Evolutionary conservation across 78 protist species (phyloP).

Genomic region (Speleostelium caveatum): DNA sequence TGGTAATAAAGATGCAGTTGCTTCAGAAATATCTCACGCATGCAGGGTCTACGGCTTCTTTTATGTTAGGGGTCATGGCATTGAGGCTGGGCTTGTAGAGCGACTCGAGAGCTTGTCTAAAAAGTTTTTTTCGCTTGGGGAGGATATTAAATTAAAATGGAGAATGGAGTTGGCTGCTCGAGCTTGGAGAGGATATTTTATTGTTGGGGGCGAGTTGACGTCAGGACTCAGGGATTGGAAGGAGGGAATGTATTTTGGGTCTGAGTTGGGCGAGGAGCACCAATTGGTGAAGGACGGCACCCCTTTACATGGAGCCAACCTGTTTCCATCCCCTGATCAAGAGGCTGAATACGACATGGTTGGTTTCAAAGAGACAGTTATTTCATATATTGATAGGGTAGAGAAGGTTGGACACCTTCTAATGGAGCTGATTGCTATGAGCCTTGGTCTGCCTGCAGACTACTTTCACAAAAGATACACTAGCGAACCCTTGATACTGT

Average conservation of each 20-base stretch:
- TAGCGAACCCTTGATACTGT: constrained; percentile 58
- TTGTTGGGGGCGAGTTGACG: constrained; percentile 66
- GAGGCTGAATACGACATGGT: constrained; percentile 1
- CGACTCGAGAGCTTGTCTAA: constrained; percentile 38
- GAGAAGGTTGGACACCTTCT: constrained; percentile 46
- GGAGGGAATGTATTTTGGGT: constrained; percentile 70
- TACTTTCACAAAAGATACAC: constrained; percentile 46
- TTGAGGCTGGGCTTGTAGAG: constrained; percentile 20
- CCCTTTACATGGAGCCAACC: constrained; percentile 31
- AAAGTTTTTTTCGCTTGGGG: constrained; percentile 24
- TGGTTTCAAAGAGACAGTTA: constrained; percentile 14
- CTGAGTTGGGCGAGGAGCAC: constrained; percentile 38
- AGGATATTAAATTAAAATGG: constrained; percentile 20
- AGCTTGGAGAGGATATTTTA: constrained; percentile 79
- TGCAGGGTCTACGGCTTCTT: constrained; percentile 57
- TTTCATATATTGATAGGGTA: constrained; percentile 37
- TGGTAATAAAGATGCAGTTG: not conserved
- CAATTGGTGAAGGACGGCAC: constrained; percentile 1
- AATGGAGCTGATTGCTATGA: constrained; percentile 50
- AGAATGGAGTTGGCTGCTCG: constrained; percentile 40
- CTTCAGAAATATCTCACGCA: constrained; percentile 29
- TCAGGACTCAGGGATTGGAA: constrained; percentile 48
- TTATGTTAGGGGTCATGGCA: constrained; percentile 66
- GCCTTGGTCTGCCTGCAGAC: not conserved
- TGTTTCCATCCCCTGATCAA: not conserved